Conservation (phyloP, 2,329 filamentous ascomycete species). For the Talaromyces sp. region DNA sequence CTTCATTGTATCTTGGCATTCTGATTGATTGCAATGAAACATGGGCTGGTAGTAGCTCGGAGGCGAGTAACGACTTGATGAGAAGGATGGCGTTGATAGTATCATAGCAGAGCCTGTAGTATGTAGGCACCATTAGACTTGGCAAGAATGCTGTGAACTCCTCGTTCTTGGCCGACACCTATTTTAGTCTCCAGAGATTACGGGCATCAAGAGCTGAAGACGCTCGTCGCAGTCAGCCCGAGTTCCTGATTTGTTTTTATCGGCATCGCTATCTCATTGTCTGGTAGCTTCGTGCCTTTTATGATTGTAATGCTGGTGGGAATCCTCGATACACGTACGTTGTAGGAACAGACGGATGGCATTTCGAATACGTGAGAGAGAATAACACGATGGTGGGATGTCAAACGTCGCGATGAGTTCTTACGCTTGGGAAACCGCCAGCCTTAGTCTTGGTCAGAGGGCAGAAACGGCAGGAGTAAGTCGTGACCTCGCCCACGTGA, state of each 20-base stretch:
- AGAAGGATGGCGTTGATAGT: neutral
- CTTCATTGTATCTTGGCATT: slow-evolving; percentile 10
- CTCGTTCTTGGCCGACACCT: slow-evolving; percentile 1
- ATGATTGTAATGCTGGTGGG: neutral
- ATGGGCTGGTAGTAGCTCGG: neutral
- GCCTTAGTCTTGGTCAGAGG: neutral
- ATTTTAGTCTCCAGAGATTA: neutral
- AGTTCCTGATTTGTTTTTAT: neutral
- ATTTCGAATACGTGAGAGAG: neutral
- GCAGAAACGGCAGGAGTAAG: neutral
- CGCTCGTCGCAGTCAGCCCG: neutral
- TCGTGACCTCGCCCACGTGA: slow-evolving; percentile 2
- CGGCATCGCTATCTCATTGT: neutral
- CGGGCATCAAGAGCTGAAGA: neutral
- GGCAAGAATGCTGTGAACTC: slow-evolving; percentile 8
- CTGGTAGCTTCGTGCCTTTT: neutral
- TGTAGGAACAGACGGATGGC: neutral
- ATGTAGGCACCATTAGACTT: slow-evolving; percentile 10
- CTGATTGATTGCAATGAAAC: neutral
- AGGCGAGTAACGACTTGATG: neutral
- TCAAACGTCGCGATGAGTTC: neutral
- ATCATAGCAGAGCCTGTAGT: neutral
- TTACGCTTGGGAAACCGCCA: neutral
- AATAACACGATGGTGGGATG: neutral
- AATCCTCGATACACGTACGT: neutral